Percentiles rank a stretch among this genome's conserved stretches.
These are phyloP conservation scores for Thelonectria blattea DNA, from an alignment of 2,329 filamentous ascomycete genomes.

Conservation along the genomic window DNA sequence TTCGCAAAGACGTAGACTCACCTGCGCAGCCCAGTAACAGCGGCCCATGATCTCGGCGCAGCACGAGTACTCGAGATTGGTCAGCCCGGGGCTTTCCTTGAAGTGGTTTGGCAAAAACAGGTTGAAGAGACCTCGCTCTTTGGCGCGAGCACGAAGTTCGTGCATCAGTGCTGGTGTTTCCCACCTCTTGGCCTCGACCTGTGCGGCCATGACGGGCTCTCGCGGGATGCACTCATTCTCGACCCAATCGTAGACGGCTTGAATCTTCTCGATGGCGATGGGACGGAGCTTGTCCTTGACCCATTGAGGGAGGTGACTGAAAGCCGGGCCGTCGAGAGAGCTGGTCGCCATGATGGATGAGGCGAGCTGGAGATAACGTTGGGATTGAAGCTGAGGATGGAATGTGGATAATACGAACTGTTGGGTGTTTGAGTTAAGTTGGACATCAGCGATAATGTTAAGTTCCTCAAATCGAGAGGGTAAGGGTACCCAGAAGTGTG, in stretches of 20 bases:
- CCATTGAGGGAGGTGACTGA: constrained; percentile 38
- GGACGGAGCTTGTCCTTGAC: constrained; percentile 36
- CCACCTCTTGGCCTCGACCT: constrained; percentile 78
- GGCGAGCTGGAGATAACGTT: neutral
- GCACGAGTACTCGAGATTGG: constrained; percentile 89
- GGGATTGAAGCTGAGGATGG: too few species aligned
- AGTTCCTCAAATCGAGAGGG: neutral
- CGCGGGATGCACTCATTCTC: constrained; percentile 88
- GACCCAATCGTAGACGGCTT: constrained; percentile 87
- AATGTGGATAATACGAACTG: neutral
- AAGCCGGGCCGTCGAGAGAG: constrained; percentile 36
- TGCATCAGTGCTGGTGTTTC: constrained; percentile 70
- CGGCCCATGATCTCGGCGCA: constrained; percentile 92
- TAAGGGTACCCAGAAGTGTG: neutral
- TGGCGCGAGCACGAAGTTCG: constrained; percentile 53
- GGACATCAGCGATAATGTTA: neutral
- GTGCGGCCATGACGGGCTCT: constrained; percentile 75
- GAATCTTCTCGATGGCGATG: constrained; percentile 75
- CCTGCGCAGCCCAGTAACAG: constrained; percentile 66
- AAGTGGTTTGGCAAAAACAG: constrained; percentile 93
- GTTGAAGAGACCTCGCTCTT: constrained; percentile 85
- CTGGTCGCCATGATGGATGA: constrained; percentile 9
- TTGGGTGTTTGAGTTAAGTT: neutral
- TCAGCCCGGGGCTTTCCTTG: constrained; percentile 88
- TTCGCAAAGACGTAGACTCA: neutral